These are phyloP conservation scores for Russula virescens DNA, from an alignment of 768 basidiomycete species.

Conservation along the genomic window DNA sequence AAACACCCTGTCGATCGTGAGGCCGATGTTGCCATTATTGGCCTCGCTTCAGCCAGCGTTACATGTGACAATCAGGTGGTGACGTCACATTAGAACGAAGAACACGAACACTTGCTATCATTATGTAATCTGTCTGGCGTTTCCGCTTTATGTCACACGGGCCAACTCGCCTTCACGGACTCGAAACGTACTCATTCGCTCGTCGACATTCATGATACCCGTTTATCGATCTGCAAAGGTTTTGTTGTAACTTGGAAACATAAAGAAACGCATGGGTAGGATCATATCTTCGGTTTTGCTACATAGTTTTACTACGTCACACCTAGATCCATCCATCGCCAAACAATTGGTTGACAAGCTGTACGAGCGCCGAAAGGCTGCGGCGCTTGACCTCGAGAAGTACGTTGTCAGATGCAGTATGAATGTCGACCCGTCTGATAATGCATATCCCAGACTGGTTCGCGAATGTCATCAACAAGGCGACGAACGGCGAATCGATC, in stretches of 20 bases:
- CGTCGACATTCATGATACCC: background rate
- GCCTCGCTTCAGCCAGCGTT: too few relatives aligned
- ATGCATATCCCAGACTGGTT: slow-evolving; percentile 51
- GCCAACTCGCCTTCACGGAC: too few relatives aligned
- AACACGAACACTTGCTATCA: too few relatives aligned
- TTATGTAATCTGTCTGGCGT: too few relatives aligned
- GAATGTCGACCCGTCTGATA: background rate
- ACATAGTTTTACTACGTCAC: background rate
- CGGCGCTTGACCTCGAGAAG: slow-evolving; percentile 96
- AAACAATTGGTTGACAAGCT: slow-evolving; percentile 88
- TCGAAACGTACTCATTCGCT: too few relatives aligned
- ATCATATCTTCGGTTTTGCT: background rate
- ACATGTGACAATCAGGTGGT: too few relatives aligned
- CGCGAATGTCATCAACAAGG: slow-evolving; percentile 80
- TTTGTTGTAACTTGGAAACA: background rate
- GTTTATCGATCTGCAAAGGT: background rate
- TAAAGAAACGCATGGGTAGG: slow-evolving; percentile 7
- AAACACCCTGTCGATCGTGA: too few relatives aligned
- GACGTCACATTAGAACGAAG: too few relatives aligned
- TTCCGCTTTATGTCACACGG: too few relatives aligned
- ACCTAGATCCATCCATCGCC: slow-evolving; percentile 68
- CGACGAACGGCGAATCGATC: slow-evolving; percentile 72
- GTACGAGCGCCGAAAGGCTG: slow-evolving; percentile 94
- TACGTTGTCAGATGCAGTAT: slow-evolving; percentile 31
- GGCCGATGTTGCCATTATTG: too few relatives aligned